Conservation (phyloP, 164 flowering plant species). For the Umbilicus rupestris region DNA sequence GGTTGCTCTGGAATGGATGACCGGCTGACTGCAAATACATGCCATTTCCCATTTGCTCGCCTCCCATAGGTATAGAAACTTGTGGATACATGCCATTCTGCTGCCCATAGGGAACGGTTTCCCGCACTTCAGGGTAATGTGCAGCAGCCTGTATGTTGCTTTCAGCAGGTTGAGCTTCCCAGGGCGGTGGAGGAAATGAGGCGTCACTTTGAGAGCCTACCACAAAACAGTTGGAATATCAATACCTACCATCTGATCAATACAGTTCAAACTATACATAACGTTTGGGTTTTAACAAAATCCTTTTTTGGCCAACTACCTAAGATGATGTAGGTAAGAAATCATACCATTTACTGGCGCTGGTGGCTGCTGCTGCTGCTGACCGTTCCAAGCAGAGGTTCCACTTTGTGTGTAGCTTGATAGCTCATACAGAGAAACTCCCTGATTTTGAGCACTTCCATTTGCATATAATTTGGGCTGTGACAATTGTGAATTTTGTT, state of each 20-base stretch:
- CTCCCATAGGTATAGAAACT: constrained; percentile 23
- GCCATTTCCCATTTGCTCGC: constrained; percentile 20
- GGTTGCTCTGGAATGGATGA: constrained; percentile 21
- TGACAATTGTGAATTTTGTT: too few species aligned
- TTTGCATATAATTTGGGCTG: not conserved
- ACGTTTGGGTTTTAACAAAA: too few species aligned
- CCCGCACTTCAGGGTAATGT: constrained; percentile 27
- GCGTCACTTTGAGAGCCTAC: constrained; percentile 40
- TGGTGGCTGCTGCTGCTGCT: constrained; percentile 34
- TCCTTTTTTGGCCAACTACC: not conserved
- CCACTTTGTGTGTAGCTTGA: constrained; percentile 33
- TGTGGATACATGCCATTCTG: not conserved
- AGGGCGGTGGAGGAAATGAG: constrained; percentile 85
- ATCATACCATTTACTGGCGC: not conserved
- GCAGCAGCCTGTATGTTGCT: constrained; percentile 15
- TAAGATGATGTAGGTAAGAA: constrained; percentile 8
- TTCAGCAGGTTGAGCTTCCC: constrained; percentile 66
- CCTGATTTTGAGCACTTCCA: constrained; percentile 24
- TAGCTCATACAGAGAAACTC: constrained; percentile 37
- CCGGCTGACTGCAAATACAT: constrained; percentile 39
- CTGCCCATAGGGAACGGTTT: constrained; percentile 29
- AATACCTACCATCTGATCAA: not conserved
- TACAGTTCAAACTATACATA: not conserved
- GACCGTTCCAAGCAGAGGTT: constrained; percentile 54
- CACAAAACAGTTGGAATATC: not conserved